Evolutionary conservation across 257 asterid genomes (phyloP), one percentile per base, ranked within the genome.

Genomic region (Rauvolfia tetraphylla): DNA sequence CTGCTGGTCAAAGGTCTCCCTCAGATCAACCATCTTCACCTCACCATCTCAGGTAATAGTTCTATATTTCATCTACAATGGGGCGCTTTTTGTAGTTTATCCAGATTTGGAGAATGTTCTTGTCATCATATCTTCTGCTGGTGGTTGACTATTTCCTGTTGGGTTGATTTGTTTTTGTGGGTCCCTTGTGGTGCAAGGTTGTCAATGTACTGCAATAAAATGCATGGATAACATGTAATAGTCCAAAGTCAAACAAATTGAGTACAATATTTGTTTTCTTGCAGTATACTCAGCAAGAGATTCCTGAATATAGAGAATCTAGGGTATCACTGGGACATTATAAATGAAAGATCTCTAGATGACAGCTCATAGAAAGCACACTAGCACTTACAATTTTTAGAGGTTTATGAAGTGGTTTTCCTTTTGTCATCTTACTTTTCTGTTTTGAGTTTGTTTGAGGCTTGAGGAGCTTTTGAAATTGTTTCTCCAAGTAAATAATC

Each of bases 21-120:
- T 92, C 96, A 31, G 99, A 95, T 79, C 93, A 84, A 68, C 96
- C 98, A 75, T 83, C 98, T 85, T 92, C 97, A 54, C 92, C 99
- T 65, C 89, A 80, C 82, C 90, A 84, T 81, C 87, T 79, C 70
- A 88, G 94, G 97, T 93, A 92, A 75, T 65, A 23, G 48, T 53
- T 51, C 18, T 71, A 36, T 56, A 65, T 78, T 63, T 25, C 38
- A 27, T 20, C 49, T 15, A 20, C 14, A 61, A 42, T 10, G 15
- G 69, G 38, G 38, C 14, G 61, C 33, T 39, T 54, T 56, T 25
- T 66, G 33, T 48, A 44, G 58, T 56, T 72, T 22, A 25, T 61
- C 72, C 41, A 4, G 33, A 66, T 14, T 56, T 74, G 46, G n/a
- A 49, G 23, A 1, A 39, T 41, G 46, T 42, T 34, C 31, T 22